Evolutionary conservation across 1,284 basidiomycete genomes (phyloP), one percentile per base, ranked within the genome.

Genomic region (Apiotrichum montevideense): DNA sequence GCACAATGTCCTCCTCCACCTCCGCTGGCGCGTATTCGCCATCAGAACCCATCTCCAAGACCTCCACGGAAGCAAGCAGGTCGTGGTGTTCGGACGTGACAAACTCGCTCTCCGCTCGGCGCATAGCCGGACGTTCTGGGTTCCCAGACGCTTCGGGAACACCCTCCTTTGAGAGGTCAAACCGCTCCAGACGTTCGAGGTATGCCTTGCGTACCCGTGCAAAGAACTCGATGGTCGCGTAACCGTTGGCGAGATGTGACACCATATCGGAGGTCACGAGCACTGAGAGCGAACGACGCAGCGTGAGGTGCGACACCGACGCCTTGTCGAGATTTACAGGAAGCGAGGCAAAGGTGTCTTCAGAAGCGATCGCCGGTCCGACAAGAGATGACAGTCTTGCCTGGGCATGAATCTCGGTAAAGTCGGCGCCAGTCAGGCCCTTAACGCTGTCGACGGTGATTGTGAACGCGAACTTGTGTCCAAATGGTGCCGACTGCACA

Each of bases 81-180:
- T 98, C 92, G 75, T 98, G 94, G 33, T 80, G 79, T 72, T 97
- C 88, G 61, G 90, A 85, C 8, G 85, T 83, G n/a, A 95, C 83
- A 65, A 97, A 91, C 67, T 97, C 92, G 37, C 83, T 90, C 76
- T 97, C 92, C 29, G 90, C 89, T 33, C 90, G 84, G 39, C 90
- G 85, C 87, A 90, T 94, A n/a, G 80, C 79, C 15, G 85, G 85
- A 32, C 62, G 64, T 29, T 39, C 6, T 21, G 21, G 21, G 7
- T 45, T 52, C 1, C 48, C 51, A 3, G 44, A 35, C 46, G 37
- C 8, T 39, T 47, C 46, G 4, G 44, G 37, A 4, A 37, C 41
- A 1, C 35, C 42, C 48, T 61, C 59, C 51, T 59, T 59, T 3
- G 45, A 3, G 5, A 35, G 29, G 46, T 62, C 61, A 29, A 62